A percentile compares a stretch with the other conserved stretches of the same genome.
Conservation (phyloP, 352 stramenopile species). For the Phytophthora megakarya region DNA sequence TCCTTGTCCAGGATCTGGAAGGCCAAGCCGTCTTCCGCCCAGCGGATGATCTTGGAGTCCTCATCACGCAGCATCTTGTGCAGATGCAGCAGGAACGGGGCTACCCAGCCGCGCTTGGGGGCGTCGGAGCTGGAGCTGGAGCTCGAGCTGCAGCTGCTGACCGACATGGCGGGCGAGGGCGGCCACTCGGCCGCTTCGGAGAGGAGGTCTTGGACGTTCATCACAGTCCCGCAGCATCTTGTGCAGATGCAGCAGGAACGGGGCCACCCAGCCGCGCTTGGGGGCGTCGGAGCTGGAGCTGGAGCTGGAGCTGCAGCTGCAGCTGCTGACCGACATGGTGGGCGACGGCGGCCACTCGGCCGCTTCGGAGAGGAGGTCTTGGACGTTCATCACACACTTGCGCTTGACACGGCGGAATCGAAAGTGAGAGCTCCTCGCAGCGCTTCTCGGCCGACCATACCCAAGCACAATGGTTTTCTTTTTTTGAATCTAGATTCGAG, state of each 20-base stretch:
- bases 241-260: constrained; percentile 85
- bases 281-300: constrained; percentile 18
- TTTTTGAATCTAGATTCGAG: constrained; percentile 58
- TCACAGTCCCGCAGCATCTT: constrained; percentile 74
- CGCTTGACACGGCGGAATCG: constrained; percentile 25
- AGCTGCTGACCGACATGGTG: constrained; percentile 43
- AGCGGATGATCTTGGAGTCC: constrained; percentile 79
- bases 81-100: constrained; percentile 85
- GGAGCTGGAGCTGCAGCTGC: constrained; percentile 38
- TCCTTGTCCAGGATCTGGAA: constrained; percentile 90
- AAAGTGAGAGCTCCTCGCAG: constrained; percentile 40
- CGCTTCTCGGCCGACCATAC: constrained; percentile 38
- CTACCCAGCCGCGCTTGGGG: constrained; percentile 74
- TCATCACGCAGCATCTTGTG: constrained; percentile 87
- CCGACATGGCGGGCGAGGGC: constrained; percentile 45
- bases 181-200: constrained; percentile 31
- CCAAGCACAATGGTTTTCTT: constrained; percentile 63
- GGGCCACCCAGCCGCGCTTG: constrained; percentile 80
- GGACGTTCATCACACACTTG: constrained; percentile 51
- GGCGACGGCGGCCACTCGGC: constrained; percentile 43
- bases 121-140: constrained; percentile 16
- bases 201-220: constrained; percentile 62
- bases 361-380: constrained; percentile 40
- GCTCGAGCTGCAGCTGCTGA: constrained; percentile 38
- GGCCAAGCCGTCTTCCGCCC: constrained; percentile 72